phyloP scores from a whole-genome alignment of 441 rosid species.

The Brassica hybrid region DNA sequence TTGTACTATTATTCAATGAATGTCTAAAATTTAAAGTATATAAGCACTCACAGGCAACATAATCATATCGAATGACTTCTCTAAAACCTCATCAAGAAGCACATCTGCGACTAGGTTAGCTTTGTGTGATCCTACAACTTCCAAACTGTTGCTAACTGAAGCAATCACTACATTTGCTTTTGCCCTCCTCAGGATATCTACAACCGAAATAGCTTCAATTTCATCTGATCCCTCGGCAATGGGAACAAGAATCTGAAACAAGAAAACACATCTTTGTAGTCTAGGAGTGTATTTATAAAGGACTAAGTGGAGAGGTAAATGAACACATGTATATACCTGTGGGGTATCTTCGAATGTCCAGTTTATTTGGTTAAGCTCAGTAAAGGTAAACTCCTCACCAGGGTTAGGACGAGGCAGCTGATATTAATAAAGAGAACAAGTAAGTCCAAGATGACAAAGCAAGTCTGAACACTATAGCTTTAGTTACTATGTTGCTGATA shows the following conservation, averaged over 20 bases:
- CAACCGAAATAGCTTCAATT: slow-evolving; percentile 74
- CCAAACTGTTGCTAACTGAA: slow-evolving; percentile 66
- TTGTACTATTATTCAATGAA: background rate
- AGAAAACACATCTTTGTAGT: background rate
- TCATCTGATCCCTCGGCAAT: slow-evolving; percentile 82
- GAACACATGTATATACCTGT: slow-evolving; percentile 47
- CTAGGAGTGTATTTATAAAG: background rate
- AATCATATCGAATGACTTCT: slow-evolving; percentile 71
- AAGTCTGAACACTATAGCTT: background rate
- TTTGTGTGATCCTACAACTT: slow-evolving; percentile 75
- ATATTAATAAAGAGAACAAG: no score
- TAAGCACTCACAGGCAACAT: slow-evolving; percentile 70
- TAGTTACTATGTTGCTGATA: no score
- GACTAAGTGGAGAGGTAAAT: background rate
- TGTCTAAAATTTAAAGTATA: background rate
- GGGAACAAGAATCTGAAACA: slow-evolving; percentile 79
- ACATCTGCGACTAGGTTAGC: slow-evolving; percentile 78
- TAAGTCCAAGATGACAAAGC: background rate
- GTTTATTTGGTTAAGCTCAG: slow-evolving; percentile 63
- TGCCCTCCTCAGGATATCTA: slow-evolving; percentile 76
- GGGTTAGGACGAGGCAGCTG: slow-evolving; percentile 77
- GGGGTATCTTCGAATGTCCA: slow-evolving; percentile 65
- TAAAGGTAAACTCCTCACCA: slow-evolving; percentile 65
- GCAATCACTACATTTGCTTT: slow-evolving; percentile 85
- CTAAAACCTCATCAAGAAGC: slow-evolving; percentile 77